These are phyloP conservation scores for Typha latifolia DNA, from an alignment of 176 grass and related monocot genomes.

Conservation along the genomic window DNA sequence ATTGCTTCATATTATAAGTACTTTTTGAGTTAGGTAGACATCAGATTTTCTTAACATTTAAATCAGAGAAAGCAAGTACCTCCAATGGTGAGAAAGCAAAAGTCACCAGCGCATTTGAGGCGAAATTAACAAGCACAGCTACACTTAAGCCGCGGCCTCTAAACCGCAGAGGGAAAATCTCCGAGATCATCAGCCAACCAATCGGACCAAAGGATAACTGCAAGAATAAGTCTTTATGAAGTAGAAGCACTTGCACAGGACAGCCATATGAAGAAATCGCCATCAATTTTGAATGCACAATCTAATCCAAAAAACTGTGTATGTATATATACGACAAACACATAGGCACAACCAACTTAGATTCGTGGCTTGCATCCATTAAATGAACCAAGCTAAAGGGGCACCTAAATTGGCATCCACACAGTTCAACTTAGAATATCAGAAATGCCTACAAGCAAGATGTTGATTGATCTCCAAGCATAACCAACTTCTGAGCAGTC, in stretches of 20 bases:
- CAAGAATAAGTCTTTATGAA: slow-evolving; percentile 17
- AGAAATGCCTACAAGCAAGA: no score
- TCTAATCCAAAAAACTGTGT: not conserved
- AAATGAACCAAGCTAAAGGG: no score
- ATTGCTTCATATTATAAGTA: not conserved
- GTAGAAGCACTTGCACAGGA: no score
- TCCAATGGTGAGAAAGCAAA: slow-evolving; percentile 96
- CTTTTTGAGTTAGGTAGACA: not conserved
- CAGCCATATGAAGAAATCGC: no score
- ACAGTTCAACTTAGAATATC: no score
- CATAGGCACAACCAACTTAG: no score
- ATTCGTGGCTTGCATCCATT: no score
- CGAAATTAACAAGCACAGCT: slow-evolving; percentile 89
- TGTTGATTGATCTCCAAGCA: no score
- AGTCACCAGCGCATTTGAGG: slow-evolving; percentile 81
- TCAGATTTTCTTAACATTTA: not conserved
- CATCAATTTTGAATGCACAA: not conserved
- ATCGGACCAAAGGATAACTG: slow-evolving; percentile 97
- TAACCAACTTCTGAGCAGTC: no score
- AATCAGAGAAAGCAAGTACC: slow-evolving; percentile 29
- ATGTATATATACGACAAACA: not conserved
- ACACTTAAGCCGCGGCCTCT: slow-evolving; percentile 79
- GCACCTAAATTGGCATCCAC: no score
- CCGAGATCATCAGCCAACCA: slow-evolving; percentile 97
- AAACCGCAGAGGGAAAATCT: slow-evolving; percentile 71